Percentiles rank a stretch among this genome's conserved stretches.
Conservation (phyloP, 352 stramenopile genomes). For the Stramenopiles sp. region DNA sequence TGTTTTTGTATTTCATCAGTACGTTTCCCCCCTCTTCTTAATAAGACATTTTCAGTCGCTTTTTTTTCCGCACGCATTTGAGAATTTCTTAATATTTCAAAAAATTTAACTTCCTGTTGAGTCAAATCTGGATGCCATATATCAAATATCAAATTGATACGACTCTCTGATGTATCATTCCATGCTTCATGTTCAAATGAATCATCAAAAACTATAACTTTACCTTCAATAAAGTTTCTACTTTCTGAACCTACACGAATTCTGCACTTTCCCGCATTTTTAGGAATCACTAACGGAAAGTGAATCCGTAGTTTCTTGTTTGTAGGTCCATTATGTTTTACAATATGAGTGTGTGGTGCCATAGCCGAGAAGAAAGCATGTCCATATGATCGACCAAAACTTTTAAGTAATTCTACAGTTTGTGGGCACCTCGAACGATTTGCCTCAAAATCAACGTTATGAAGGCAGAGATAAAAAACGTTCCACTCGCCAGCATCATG, state of each 20-base stretch:
- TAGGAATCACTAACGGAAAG: slow-evolving; percentile 34
- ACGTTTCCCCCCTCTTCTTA: no score
- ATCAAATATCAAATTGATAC: slow-evolving; percentile 65
- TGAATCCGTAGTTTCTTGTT: slow-evolving; percentile 59
- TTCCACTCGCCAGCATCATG: no score
- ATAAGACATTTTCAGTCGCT: no score
- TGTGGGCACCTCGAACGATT: no score
- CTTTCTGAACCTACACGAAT: slow-evolving; percentile 31
- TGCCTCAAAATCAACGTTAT: no score
- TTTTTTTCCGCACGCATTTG: no score
- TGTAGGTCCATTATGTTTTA: slow-evolving; percentile 36
- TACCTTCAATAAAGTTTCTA: slow-evolving; percentile 32
- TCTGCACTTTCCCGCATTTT: slow-evolving; percentile 17
- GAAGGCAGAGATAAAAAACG: no score
- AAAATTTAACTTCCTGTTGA: slow-evolving; percentile 34
- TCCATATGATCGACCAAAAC: no score
- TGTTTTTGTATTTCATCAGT: no score
- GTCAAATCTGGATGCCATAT: slow-evolving; percentile 71
- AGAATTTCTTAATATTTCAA: no score
- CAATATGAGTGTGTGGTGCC: slow-evolving; percentile 31
- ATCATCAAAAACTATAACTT: slow-evolving; percentile 87
- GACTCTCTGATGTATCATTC: slow-evolving; percentile 31
- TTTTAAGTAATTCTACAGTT: no score
- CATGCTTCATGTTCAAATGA: slow-evolving; percentile 90
- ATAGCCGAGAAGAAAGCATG: slow-evolving; percentile 47